Percentiles rank a stretch among this genome's conserved stretches.
Conservation (phyloP, 1,139 yeast species). For the Scheffersomyces parashehatae region DNA sequence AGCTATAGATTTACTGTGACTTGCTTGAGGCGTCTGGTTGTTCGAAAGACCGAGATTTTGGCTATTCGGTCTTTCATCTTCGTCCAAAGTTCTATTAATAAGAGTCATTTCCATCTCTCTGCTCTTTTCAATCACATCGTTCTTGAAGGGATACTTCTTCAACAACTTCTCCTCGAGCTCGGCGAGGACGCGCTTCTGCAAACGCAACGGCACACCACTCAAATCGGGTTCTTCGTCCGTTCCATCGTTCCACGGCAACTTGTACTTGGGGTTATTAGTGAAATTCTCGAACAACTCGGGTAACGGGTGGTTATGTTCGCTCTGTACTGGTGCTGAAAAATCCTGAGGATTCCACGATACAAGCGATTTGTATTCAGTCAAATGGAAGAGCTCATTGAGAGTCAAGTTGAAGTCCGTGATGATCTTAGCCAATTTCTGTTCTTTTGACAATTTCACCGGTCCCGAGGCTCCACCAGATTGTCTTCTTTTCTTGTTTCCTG, state of each 20-base stretch:
- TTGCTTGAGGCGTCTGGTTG: not conserved
- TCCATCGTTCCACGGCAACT: slow-evolving; percentile 36
- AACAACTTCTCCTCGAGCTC: slow-evolving; percentile 36
- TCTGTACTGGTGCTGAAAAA: slow-evolving; percentile 23
- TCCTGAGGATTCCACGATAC: slow-evolving; percentile 61
- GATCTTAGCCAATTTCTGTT: slow-evolving; percentile 30
- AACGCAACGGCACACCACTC: slow-evolving; percentile 38
- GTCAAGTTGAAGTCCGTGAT: slow-evolving; percentile 46
- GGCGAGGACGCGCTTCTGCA: slow-evolving; percentile 47
- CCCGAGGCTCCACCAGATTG: slow-evolving; percentile 2
- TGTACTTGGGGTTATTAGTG: slow-evolving; percentile 26
- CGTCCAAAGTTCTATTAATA: slow-evolving; percentile 12
- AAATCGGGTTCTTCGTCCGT: slow-evolving; percentile 28
- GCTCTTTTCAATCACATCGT: slow-evolving; percentile 28
- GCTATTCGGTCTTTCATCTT: slow-evolving; percentile 2
- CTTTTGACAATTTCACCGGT: slow-evolving; percentile 9
- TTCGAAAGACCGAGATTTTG: not conserved
- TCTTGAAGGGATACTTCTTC: slow-evolving; percentile 39
- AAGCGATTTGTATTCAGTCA: slow-evolving; percentile 60
- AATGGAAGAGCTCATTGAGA: slow-evolving; percentile 55
- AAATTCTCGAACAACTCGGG: slow-evolving; percentile 42
- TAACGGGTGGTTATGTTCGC: slow-evolving; percentile 12
- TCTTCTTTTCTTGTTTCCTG: slow-evolving; percentile 1
- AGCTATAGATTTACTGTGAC: not conserved
- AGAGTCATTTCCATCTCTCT: slow-evolving; percentile 23